These are phyloP conservation scores for Zoysia japonica DNA, from an alignment of 176 grass and related monocot species.

Conservation along the genomic window DNA sequence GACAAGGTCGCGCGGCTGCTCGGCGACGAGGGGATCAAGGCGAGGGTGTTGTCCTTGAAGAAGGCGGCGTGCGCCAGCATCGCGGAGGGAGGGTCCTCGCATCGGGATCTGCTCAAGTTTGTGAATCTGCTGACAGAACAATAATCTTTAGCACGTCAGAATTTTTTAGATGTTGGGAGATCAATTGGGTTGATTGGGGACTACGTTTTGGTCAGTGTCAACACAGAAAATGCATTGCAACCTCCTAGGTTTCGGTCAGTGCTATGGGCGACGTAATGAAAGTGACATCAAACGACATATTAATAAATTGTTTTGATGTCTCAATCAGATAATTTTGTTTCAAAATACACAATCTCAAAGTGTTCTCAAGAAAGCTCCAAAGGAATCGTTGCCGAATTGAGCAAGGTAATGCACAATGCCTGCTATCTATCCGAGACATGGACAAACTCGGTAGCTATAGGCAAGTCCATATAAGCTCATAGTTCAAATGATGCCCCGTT, in stretches of 20 bases:
- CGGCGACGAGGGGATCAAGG: slow-evolving; percentile 22
- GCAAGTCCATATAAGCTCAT: neutral
- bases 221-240: too few species aligned
- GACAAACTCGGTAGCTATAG: neutral
- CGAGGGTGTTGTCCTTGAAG: slow-evolving; percentile 44
- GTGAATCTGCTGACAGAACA: slow-evolving; percentile 20
- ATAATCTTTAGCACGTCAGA: too few species aligned
- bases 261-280: too few species aligned
- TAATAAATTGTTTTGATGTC: too few species aligned
- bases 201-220: too few species aligned
- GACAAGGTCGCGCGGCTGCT: slow-evolving; percentile 38
- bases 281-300: too few species aligned
- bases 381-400: too few species aligned
- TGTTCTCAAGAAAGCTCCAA: neutral
- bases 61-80: slow-evolving; percentile 1
- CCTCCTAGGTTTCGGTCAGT: too few species aligned
- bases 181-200: too few species aligned
- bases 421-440: neutral
- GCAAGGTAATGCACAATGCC: too few species aligned
- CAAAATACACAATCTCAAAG: neutral
- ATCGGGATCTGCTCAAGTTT: slow-evolving; percentile 39
- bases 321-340: too few species aligned
- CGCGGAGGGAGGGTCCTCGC: slow-evolving; percentile 39
- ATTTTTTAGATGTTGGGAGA: too few species aligned
- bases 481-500: neutral